phyloP scores from a whole-genome alignment of 2,329 filamentous ascomycete species.

The Metarhizium album region DNA sequence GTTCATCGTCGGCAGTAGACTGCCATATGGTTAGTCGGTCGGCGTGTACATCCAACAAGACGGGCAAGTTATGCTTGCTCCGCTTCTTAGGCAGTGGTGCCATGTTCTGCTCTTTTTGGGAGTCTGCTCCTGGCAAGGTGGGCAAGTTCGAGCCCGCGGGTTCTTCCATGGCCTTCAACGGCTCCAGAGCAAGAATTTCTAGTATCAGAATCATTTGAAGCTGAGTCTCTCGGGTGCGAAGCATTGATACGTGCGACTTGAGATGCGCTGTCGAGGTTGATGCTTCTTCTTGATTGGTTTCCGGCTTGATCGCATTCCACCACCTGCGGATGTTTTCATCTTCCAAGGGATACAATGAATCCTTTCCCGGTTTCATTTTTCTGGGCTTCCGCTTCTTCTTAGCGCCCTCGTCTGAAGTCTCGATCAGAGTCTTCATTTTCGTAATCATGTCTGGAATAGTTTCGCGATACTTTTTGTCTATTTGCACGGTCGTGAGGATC shows the following conservation, averaged over 20 bases:
- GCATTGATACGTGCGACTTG: slow-evolving; percentile 50
- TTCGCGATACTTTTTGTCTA: slow-evolving; percentile 74
- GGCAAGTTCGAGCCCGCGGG: slow-evolving; percentile 36
- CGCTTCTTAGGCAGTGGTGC: slow-evolving; percentile 38
- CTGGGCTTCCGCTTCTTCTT: slow-evolving; percentile 44
- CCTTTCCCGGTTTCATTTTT: slow-evolving; percentile 56
- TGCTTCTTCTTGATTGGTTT: slow-evolving; percentile 37
- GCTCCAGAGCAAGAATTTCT: slow-evolving; percentile 63
- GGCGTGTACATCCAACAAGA: slow-evolving; percentile 61
- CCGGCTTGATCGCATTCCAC: slow-evolving; percentile 53
- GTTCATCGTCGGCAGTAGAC: slow-evolving; percentile 55
- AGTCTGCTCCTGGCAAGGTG: slow-evolving; percentile 27
- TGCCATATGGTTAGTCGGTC: slow-evolving; percentile 80
- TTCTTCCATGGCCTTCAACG: slow-evolving; percentile 31
- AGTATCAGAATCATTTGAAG: slow-evolving; percentile 71
- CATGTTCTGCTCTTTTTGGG: slow-evolving; percentile 16
- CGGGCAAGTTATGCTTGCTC: slow-evolving; percentile 51
- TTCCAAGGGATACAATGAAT: slow-evolving; percentile 59
- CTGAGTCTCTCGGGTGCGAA: slow-evolving; percentile 68
- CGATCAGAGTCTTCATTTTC: slow-evolving; percentile 43
- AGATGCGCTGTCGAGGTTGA: slow-evolving; percentile 38
- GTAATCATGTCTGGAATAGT: slow-evolving; percentile 52
- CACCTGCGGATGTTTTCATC: slow-evolving; percentile 54
- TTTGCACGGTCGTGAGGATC: slow-evolving; percentile 52
- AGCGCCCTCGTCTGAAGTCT: slow-evolving; percentile 40